A percentile compares a stretch with the other conserved stretches of the same genome.
phyloP scores from a whole-genome alignment of 495 filamentous ascomycete genomes.

The Aspergillus egyptiacus region DNA sequence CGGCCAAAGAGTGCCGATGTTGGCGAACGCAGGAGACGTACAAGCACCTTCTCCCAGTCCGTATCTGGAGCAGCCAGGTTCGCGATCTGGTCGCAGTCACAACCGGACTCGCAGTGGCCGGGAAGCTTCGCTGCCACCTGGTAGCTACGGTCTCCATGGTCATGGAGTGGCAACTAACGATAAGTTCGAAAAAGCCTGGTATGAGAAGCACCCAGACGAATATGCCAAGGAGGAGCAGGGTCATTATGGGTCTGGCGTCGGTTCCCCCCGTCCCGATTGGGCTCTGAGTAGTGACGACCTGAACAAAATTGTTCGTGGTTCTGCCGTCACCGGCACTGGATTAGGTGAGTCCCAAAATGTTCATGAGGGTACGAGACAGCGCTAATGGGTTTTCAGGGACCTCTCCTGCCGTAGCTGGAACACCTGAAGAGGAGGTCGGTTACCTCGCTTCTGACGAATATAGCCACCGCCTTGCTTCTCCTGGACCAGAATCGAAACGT shows the following conservation, averaged over 20 bases:
- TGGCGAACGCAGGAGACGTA: conserved; percentile 88
- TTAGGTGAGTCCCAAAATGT: conserved; percentile 42
- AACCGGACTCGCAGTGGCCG: conserved; percentile 56
- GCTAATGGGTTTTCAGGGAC: conserved; percentile 37
- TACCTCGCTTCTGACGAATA: conserved; percentile 78
- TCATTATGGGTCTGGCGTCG: conserved; percentile 57
- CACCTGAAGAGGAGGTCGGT: conserved; percentile 74
- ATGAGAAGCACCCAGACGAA: conserved; percentile 80
- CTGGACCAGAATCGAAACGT: conserved; percentile 45
- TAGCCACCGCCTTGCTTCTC: conserved; percentile 61
- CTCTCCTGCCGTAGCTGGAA: conserved; percentile 47
- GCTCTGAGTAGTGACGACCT: conserved; percentile 87
- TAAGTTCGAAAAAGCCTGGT: conserved; percentile 81
- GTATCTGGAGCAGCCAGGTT: conserved; percentile 39
- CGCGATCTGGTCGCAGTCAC: conserved; percentile 61
- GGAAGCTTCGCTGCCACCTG: conserved; percentile 59
- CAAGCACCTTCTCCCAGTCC: conserved; percentile 88
- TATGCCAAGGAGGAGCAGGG: conserved; percentile 65
- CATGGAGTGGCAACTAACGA: conserved; percentile 64
- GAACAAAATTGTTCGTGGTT: conserved; percentile 80
- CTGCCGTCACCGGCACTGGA: conserved; percentile 58
- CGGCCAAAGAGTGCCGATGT: conserved; percentile 87
- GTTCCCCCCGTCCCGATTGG: conserved; percentile 68
- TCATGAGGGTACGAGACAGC: background rate
- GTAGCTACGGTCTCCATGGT: conserved; percentile 81